A percentile compares a stretch with the other conserved stretches of the same genome.
Evolutionary conservation across 306 rosid species (phyloP).

Genomic region (Citrullus amarus): DNA sequence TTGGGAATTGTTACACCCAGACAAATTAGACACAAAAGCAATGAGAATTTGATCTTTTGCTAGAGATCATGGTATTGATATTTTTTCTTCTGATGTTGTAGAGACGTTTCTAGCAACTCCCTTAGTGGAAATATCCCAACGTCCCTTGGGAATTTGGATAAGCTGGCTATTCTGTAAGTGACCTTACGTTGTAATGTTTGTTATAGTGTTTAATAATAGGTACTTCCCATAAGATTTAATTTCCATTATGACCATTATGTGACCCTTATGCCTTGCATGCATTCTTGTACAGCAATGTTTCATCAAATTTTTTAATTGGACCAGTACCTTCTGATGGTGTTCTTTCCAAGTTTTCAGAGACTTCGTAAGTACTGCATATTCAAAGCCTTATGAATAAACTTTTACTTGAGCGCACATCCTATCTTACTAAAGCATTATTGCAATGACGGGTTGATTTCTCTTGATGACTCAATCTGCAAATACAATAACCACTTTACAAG

Average conservation of each 20-base stretch:
- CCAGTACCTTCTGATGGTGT: slow-evolving; percentile 80
- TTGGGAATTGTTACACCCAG: not conserved
- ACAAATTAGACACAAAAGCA: not conserved
- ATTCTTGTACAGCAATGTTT: slow-evolving; percentile 51
- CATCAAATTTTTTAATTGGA: slow-evolving; percentile 86
- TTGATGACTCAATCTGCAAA: not conserved
- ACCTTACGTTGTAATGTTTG: slow-evolving; percentile 11
- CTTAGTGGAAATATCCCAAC: slow-evolving; percentile 67
- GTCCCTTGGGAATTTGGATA: slow-evolving; percentile 68
- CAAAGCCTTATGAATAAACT: not conserved
- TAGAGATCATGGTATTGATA: not conserved
- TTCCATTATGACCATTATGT: not conserved
- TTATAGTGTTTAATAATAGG: not conserved
- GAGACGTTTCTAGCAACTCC: slow-evolving; percentile 91
- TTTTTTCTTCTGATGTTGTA: slow-evolving; percentile 20
- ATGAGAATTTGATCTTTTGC: not conserved
- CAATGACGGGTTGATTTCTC: not conserved
- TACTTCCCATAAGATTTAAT: not conserved
- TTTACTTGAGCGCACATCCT: not conserved
- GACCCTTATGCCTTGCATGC: not conserved
- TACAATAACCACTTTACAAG: not conserved
- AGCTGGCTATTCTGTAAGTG: slow-evolving; percentile 58
- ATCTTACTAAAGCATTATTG: not conserved
- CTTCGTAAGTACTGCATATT: slow-evolving; percentile 59
- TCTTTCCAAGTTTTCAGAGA: slow-evolving; percentile 53